These are phyloP conservation scores for sunflower (Helianthus annuus) DNA, from an alignment of 129 eudicot species.

Conservation along the genomic window HanXRQr2.0-SUNRISE NC_035437.2:171816798-171817297, in stretches of 20 bases:
- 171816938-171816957: too few relatives aligned
- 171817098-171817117: conserved; percentile 50
- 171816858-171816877: too few relatives aligned
- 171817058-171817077: not conserved
- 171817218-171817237: conserved; percentile 61
- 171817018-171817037: too few relatives aligned
- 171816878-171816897: too few relatives aligned
- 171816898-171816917: too few relatives aligned
- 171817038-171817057: not conserved
- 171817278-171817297: conserved; percentile 81
- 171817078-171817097: conserved; percentile 18
- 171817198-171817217: conserved; percentile 42
- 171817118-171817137: conserved; percentile 61
- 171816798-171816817: too few relatives aligned
- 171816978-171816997: too few relatives aligned
- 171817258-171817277: conserved; percentile 69
- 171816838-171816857: too few relatives aligned
- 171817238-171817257: conserved; percentile 70
- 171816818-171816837: too few relatives aligned
- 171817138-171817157: conserved; percentile 67
- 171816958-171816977: too few relatives aligned
- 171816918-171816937: too few relatives aligned
- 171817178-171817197: conserved; percentile 44
- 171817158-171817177: conserved; percentile 53
- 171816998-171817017: too few relatives aligned